Base-by-base conservation (phyloP, 1,139 yeast species). In the Diutina siamensis region DNA sequence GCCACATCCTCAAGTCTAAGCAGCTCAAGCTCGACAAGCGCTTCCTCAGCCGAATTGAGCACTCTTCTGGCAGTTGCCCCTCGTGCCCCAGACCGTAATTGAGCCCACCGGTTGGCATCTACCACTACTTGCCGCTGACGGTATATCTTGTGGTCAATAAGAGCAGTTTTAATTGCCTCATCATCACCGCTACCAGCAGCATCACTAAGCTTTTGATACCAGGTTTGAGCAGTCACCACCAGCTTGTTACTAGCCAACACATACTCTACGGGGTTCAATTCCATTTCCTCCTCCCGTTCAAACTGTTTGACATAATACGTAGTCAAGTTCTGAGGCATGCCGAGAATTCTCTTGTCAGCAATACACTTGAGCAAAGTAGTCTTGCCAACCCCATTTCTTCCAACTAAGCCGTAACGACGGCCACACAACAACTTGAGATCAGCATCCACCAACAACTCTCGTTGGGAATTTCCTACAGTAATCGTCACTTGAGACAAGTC, bases 381-480 rank as follows among this genome's bases (percentile, higher is more conserved):
- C 33, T 41, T 41, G n/a, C 44, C 44, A 31, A 32, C 15, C 4
- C 44, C 44, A 19, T 41, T 41, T n/a, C 20, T 33, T 3, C 44
- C 44, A n/a, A 41, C 31, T 12, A 41, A 25, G 5, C 44, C 44
- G n/a, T 41, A 41, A 32, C 42, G 9, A 21, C 13, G 25, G 21
- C 21, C 25, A 8, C n/a, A 3, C n/a, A 35, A 10, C 3, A 31
- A 15, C 34, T 31, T 31, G 13, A 31, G 34, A 10, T 31, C 34
- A n/a, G 34, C 15, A 13, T 31, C 34, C 8, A 10, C 15, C 13
- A 31, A n/a, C 34, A 31, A 31, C 13, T 31, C 34, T n/a, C n/a
- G 34, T 13, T 31, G 34, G 15, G 8, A 9, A 4, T 9, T 10
- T 4, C 34, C 34, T 15, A 31, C 34, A 4, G 34, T 15, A 9